phyloP scores from a whole-genome alignment of 2,329 filamentous ascomycete species.

The Fusarium xyrophilum region DNA sequence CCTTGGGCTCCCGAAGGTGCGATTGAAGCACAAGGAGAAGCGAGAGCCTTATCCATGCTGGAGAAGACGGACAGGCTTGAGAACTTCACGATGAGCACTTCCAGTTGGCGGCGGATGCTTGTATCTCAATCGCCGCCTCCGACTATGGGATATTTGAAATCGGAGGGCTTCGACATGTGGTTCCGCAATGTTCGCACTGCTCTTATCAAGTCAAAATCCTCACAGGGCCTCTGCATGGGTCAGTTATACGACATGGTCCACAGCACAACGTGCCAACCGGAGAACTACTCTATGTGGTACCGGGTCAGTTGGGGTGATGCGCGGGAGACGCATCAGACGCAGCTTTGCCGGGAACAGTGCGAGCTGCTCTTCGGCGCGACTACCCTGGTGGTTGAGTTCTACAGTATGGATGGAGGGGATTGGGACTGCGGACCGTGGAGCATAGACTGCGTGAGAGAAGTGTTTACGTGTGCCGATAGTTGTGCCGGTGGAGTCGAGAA shows the following conservation, averaged over 20 bases:
- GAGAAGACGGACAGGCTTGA: slow-evolving; percentile 14
- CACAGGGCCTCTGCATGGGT: slow-evolving; percentile 24
- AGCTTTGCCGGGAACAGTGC: neutral
- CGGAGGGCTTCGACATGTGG: slow-evolving; percentile 15
- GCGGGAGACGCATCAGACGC: neutral
- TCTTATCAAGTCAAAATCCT: neutral
- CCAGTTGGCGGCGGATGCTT: slow-evolving; percentile 38
- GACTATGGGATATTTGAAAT: slow-evolving; percentile 25
- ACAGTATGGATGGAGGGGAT: neutral
- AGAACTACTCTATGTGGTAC: slow-evolving; percentile 13
- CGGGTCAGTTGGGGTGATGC: slow-evolving; percentile 13
- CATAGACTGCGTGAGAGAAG: slow-evolving; percentile 7
- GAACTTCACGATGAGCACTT: slow-evolving; percentile 20
- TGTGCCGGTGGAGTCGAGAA: neutral
- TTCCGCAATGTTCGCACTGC: slow-evolving; percentile 11
- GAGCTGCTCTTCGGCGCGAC: slow-evolving; percentile 4
- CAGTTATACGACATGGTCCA: slow-evolving; percentile 30
- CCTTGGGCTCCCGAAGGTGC: slow-evolving; percentile 26
- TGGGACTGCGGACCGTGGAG: slow-evolving; percentile 17
- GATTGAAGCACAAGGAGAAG: neutral
- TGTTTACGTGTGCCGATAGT: slow-evolving; percentile 5
- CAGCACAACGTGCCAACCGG: slow-evolving; percentile 6
- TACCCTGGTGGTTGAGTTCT: slow-evolving; percentile 22
- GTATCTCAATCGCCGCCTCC: slow-evolving; percentile 37
- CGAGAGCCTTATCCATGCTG: slow-evolving; percentile 1